Evolutionary conservation across 306 rosid species (phyloP).

Genomic region (Lathyrus sativus): DNA sequence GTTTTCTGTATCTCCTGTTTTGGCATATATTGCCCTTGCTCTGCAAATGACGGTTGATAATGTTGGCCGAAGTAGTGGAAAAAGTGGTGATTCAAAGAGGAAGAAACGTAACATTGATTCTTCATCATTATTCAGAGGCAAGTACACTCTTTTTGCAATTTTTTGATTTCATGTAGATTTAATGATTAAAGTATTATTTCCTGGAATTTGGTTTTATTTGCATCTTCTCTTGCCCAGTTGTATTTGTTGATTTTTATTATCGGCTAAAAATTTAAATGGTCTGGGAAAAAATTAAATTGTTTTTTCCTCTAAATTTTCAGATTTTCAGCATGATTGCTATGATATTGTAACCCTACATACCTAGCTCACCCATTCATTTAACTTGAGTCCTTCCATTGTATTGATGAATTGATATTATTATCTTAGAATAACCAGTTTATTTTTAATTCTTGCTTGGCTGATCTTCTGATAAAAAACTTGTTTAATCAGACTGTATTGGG

Average conservation of each 20-base stretch:
- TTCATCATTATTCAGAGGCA: conserved; percentile 58
- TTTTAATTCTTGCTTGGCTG: conserved; percentile 32
- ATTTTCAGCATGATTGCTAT: conserved; percentile 4
- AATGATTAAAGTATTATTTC: conserved; percentile 5
- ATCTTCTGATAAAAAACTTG: conserved; percentile 6
- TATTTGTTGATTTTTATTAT: conserved; percentile 18
- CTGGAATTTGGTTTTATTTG: conserved; percentile 16
- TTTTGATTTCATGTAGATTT: conserved; percentile 20
- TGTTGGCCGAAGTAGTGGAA: conserved; percentile 39
- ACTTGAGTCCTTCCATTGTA: background rate
- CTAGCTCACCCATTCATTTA: conserved; percentile 16
- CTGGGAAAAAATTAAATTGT: conserved; percentile 12
- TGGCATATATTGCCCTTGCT: conserved; percentile 75
- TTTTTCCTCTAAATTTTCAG: conserved; percentile 18
- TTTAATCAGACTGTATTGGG: conserved; percentile 57
- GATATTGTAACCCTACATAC: conserved; percentile 1
- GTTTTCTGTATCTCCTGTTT: conserved; percentile 60
- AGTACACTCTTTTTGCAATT: conserved; percentile 39
- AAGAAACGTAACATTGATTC: conserved; percentile 46
- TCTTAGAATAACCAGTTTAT: conserved; percentile 22
- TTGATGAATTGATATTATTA: conserved; percentile 21
- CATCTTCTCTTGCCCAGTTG: conserved; percentile 21
- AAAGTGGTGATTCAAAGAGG: conserved; percentile 41
- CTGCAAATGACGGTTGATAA: conserved; percentile 65
- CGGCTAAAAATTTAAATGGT: background rate